Percentiles rank a stretch among this genome's conserved stretches.
Conservation (phyloP, 78 protist genomes). For the Mantamonas sphyraenae region DNA sequence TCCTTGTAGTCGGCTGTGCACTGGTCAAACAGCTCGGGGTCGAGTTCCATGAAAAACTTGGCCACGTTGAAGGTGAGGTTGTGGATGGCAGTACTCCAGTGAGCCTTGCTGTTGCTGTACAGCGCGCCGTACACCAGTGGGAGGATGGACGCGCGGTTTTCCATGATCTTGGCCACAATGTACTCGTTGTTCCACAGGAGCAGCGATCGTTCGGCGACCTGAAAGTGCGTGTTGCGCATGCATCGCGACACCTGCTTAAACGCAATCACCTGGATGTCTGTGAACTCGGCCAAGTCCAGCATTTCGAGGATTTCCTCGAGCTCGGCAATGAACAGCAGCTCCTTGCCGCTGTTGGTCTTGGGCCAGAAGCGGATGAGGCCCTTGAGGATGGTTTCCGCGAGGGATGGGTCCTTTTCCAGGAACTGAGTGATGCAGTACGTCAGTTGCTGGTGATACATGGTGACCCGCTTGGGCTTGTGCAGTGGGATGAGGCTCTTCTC, state of each 20-base stretch:
- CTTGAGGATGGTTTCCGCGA: conserved; percentile 24
- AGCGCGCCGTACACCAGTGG: conserved; percentile 56
- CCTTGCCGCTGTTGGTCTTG: conserved; percentile 51
- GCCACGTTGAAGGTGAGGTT: conserved; percentile 56
- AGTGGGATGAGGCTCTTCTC: conserved; percentile 36
- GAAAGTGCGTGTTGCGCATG: conserved; percentile 39
- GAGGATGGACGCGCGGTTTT: conserved; percentile 28
- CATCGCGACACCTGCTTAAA: conserved; percentile 50
- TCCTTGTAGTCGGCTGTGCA: conserved; percentile 19
- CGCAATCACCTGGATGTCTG: conserved; percentile 26
- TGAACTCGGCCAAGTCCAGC: conserved; percentile 33
- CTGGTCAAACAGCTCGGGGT: conserved; percentile 38
- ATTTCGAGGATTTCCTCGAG: conserved; percentile 71
- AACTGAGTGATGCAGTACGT: conserved; percentile 81
- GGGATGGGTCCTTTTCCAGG: conserved; percentile 67
- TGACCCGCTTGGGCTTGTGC: conserved; percentile 9
- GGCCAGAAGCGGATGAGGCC: conserved; percentile 69
- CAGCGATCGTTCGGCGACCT: conserved; percentile 73
- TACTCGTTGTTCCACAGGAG: conserved; percentile 66
- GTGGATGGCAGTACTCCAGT: conserved; percentile 53
- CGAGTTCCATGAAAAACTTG: conserved; percentile 52
- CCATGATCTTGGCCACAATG: conserved; percentile 36
- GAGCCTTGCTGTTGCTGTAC: conserved; percentile 26
- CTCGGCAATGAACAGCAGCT: conserved; percentile 65
- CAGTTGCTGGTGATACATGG: conserved; percentile 65